Conservation (phyloP, 1,284 basidiomycete species). For the Cutaneotrichosporon sp. region DNA sequence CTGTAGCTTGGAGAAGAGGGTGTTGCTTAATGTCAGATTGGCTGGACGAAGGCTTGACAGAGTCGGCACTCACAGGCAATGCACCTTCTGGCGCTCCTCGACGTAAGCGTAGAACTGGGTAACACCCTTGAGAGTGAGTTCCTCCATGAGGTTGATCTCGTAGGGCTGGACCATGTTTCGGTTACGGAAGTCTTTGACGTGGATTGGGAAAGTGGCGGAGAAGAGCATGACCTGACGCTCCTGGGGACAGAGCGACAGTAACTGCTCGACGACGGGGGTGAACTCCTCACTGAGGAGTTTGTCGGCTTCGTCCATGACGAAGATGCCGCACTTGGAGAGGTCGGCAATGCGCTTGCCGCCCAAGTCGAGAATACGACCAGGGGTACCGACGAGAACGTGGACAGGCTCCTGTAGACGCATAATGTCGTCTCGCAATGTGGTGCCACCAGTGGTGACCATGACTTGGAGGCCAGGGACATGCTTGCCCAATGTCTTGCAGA, state of each 20-base stretch:
- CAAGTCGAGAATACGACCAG: conserved; percentile 91
- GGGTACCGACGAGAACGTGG: conserved; percentile 94
- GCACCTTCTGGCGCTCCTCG: conserved; percentile 98
- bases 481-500: conserved; percentile 94
- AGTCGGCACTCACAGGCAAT: conserved; percentile 60
- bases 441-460: conserved; percentile 99
- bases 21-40: conserved; percentile 23
- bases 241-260: conserved; percentile 76
- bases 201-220: conserved; percentile 97
- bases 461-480: conserved; percentile 85
- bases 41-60: too few relatives aligned
- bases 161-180: conserved; percentile 96
- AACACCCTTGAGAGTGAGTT: conserved; percentile 95
- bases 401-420: conserved; percentile 84
- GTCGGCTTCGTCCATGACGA: conserved; percentile 99
- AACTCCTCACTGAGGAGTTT: conserved; percentile 97
- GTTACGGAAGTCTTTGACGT: conserved; percentile 99
- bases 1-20: conserved; percentile 63
- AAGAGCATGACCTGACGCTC: conserved; percentile 98
- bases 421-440: conserved; percentile 96
- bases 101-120: conserved; percentile 99
- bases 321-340: conserved; percentile 88
- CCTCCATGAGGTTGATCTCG: conserved; percentile 99
- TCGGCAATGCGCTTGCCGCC: conserved; percentile 92
- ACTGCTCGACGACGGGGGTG: conserved; percentile 95